Evolutionary conservation across 2,329 filamentous ascomycete species (phyloP).

Genomic region (Claviceps cyperi): DNA sequence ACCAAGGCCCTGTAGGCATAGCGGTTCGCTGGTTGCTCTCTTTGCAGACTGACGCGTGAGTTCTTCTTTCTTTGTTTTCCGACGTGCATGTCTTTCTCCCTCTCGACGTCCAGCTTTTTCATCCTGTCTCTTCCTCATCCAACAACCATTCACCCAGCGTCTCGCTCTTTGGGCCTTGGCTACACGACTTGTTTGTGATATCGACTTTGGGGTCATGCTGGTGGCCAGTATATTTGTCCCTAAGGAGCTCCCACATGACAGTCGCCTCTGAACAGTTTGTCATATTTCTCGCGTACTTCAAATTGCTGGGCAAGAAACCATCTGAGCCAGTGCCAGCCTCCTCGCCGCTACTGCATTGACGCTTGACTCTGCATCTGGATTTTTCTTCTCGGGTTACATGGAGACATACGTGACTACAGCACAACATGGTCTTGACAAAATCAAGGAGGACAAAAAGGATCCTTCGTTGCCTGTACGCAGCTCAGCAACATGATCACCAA

Average conservation of each 20-base stretch:
- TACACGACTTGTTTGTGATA: constrained; percentile 5
- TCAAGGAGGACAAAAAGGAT: constrained; percentile 22
- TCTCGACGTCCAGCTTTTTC: not conserved
- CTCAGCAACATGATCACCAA: constrained; percentile 24
- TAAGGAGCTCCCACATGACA: not conserved
- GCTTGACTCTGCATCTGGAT: not conserved
- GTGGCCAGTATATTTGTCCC: constrained; percentile 6
- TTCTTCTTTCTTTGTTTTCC: constrained; percentile 9
- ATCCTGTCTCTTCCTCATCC: constrained; percentile 1
- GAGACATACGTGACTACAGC: constrained; percentile 1
- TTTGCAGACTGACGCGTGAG: constrained; percentile 17
- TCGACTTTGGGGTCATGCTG: constrained; percentile 5
- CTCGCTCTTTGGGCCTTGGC: constrained; percentile 5
- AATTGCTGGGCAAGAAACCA: not conserved
- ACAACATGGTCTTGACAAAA: constrained; percentile 14
- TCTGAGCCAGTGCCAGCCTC: not conserved
- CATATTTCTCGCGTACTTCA: not conserved
- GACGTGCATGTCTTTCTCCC: not conserved
- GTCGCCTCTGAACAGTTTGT: not conserved
- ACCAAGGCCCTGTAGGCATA: constrained; percentile 24
- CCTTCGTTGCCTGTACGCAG: constrained; percentile 15
- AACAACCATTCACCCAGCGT: constrained; percentile 4
- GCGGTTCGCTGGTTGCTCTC: constrained; percentile 20
- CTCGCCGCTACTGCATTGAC: constrained; percentile 1
- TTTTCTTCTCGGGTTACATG: not conserved